Percentiles rank a stretch among this genome's conserved stretches.
These are phyloP conservation scores for Staphylotrichum longicolle DNA, from an alignment of 495 filamentous ascomycete species.

Conservation along the genomic window DNA sequence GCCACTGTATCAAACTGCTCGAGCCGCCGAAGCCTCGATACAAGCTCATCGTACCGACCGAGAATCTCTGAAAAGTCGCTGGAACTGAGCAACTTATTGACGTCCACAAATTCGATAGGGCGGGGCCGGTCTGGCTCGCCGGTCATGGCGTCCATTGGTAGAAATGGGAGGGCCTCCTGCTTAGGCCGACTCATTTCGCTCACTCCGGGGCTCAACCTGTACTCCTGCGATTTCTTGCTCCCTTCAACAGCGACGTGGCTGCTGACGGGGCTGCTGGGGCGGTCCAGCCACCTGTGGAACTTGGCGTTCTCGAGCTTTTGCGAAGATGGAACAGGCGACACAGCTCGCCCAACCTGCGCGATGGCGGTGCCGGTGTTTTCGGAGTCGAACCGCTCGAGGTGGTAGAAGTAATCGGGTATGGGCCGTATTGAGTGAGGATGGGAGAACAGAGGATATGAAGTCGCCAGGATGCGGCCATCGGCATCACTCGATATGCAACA, in stretches of 20 bases:
- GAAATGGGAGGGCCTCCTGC: conserved; percentile 7
- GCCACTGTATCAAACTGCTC: conserved; percentile 1
- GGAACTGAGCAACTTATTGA: conserved; percentile 13
- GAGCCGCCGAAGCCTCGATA: conserved; percentile 24
- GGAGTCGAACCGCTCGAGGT: conserved; percentile 17
- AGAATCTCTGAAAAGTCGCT: conserved; percentile 23
- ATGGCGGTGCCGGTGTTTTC: conserved; percentile 25
- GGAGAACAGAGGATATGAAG: conserved; percentile 15
- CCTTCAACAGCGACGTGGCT: conserved; percentile 19
- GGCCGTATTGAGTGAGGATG: conserved; percentile 24
- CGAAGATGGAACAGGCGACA: conserved; percentile 24
- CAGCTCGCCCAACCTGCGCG: conserved; percentile 26
- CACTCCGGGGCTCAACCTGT: conserved; percentile 29
- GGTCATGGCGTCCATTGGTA: neutral
- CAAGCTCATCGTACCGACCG: conserved; percentile 17
- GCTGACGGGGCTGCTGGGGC: conserved; percentile 17
- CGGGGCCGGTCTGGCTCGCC: neutral
- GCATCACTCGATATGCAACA: conserved; percentile 20
- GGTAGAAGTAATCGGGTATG: conserved; percentile 10
- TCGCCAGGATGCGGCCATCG: conserved; percentile 12
- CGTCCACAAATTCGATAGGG: neutral
- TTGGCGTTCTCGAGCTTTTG: conserved; percentile 23
- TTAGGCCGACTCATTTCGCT: conserved; percentile 21
- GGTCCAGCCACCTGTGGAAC: conserved; percentile 28
- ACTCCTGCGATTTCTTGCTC: conserved; percentile 11